Percentiles rank a stretch among this genome's conserved stretches.
These are phyloP conservation scores for Russula olivacea DNA, from an alignment of 768 basidiomycete species.

Conservation along the genomic window DNA sequence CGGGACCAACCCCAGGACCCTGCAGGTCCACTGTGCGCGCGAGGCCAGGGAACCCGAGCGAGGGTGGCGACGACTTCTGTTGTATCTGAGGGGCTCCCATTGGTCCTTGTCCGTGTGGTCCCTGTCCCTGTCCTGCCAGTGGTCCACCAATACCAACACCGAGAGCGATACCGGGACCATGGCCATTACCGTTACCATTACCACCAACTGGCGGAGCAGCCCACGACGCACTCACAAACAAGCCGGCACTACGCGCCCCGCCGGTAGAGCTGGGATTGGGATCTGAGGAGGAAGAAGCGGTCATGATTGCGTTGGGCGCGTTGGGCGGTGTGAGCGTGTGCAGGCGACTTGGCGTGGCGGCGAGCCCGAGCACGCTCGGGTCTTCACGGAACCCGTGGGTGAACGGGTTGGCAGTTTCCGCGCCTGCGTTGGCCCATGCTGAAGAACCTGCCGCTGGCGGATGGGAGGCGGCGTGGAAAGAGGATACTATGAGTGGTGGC, in stretches of 20 bases:
- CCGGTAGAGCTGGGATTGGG: constrained; percentile 14
- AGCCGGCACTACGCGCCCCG: background rate
- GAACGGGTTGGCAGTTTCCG: constrained; percentile 30
- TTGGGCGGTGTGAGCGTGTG: constrained; percentile 31
- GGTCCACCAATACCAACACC: background rate
- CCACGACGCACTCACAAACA: constrained; percentile 22
- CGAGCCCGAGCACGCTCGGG: constrained; percentile 23
- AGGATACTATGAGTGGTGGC: constrained; percentile 31
- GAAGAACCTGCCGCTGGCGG: constrained; percentile 21
- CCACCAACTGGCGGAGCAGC: constrained; percentile 10
- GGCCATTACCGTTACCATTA: constrained; percentile 15
- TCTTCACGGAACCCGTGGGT: constrained; percentile 22
- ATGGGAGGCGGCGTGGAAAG: constrained; percentile 1
- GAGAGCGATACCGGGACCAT: background rate
- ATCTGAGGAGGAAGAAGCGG: constrained; percentile 15
- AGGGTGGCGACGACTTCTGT: constrained; percentile 34
- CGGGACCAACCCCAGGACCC: constrained; percentile 12
- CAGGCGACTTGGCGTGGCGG: constrained; percentile 32
- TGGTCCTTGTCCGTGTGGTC: background rate
- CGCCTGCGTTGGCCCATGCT: constrained; percentile 23
- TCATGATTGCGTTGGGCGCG: constrained; percentile 25
- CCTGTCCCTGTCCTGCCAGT: too few species aligned
- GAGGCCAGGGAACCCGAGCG: constrained; percentile 12
- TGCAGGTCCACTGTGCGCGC: constrained; percentile 20
- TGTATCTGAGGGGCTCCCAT: constrained; percentile 24